Percentiles rank a stretch among this genome's conserved stretches.
Evolutionary conservation across 345 rosid species (phyloP).

Genomic region (Eutrema japonicum): DNA sequence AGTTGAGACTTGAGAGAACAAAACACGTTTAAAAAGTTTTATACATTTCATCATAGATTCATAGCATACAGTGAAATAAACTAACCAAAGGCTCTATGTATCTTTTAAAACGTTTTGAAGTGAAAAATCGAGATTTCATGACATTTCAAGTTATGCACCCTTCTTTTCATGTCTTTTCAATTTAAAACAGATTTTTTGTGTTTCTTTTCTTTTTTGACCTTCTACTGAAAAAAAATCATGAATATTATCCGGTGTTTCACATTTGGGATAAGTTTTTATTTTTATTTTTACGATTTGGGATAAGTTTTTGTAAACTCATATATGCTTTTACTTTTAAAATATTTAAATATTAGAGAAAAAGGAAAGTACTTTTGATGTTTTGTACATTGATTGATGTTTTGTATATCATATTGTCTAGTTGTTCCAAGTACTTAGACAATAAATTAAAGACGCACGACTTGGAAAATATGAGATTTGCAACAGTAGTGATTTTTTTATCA

Average conservation of each 20-base stretch:
- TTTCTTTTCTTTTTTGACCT: too few species aligned
- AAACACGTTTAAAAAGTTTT: conserved; percentile 21
- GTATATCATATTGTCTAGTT: neutral
- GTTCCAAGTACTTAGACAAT: neutral
- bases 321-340: neutral
- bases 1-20: conserved; percentile 1
- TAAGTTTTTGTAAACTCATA: neutral
- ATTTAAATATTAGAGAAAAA: neutral
- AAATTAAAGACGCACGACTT: neutral
- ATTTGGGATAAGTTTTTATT: neutral
- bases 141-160: neutral
- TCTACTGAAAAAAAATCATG: neutral
- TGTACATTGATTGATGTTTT: too few species aligned
- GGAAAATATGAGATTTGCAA: neutral
- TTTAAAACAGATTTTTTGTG: neutral
- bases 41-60: conserved; percentile 8
- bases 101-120: neutral
- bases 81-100: neutral
- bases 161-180: conserved; percentile 20
- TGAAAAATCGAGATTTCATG: conserved; percentile 1
- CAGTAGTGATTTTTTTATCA: neutral
- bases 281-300: neutral
- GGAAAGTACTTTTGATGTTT: too few species aligned
- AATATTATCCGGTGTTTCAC: neutral
- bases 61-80: conserved; percentile 6